Evolutionary conservation across 2,329 filamentous ascomycete genomes (phyloP).

Genomic region (Fusarium citri): DNA sequence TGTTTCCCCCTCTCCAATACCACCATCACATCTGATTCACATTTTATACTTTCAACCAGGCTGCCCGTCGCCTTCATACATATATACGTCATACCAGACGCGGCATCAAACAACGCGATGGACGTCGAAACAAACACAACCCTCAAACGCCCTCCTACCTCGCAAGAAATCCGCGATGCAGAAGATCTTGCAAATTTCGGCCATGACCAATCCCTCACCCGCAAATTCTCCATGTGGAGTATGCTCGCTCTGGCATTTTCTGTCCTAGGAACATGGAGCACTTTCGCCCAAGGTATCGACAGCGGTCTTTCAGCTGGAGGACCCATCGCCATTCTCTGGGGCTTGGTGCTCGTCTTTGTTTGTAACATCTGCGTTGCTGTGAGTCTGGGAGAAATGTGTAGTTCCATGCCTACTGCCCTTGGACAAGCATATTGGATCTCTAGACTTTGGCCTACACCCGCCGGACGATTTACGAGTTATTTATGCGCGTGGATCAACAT

Average conservation of each 20-base stretch:
- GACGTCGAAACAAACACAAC: constrained; percentile 43
- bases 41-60: neutral
- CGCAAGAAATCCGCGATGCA: constrained; percentile 52
- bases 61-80: constrained; percentile 39
- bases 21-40: neutral
- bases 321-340: constrained; percentile 66
- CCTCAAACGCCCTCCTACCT: constrained; percentile 40
- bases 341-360: constrained; percentile 62
- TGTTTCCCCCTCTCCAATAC: neutral
- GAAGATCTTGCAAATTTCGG: constrained; percentile 56
- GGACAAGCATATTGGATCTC: constrained; percentile 69
- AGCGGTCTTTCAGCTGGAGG: constrained; percentile 67
- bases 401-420: constrained; percentile 69
- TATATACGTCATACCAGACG: constrained; percentile 30
- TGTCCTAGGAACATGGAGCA: constrained; percentile 69
- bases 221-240: constrained; percentile 65
- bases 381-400: constrained; percentile 64
- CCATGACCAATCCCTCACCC: constrained; percentile 54
- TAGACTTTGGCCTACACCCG: constrained; percentile 51
- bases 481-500: constrained; percentile 71
- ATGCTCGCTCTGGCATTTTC: constrained; percentile 69
- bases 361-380: constrained; percentile 66
- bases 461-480: constrained; percentile 64
- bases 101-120: constrained; percentile 42
- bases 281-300: constrained; percentile 61